phyloP scores from a whole-genome alignment of 1,284 basidiomycete genomes.

The Irpex sp. region DNA sequence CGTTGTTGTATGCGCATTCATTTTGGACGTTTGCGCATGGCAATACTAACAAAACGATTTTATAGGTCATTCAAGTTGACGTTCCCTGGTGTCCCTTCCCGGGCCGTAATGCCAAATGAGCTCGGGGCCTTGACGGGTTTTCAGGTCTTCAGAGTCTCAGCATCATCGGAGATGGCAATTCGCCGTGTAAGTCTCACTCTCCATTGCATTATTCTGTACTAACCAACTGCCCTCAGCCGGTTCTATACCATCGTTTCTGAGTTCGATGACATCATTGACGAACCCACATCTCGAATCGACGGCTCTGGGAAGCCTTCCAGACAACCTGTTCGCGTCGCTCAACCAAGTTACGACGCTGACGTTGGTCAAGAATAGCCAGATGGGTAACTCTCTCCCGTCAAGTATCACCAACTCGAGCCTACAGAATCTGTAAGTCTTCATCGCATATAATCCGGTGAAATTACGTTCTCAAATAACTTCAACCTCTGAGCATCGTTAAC shows the following conservation, averaged over 20 bases:
- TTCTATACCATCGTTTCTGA: constrained; percentile 45
- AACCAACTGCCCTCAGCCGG: constrained; percentile 41
- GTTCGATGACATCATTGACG: constrained; percentile 45
- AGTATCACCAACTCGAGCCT: constrained; percentile 44
- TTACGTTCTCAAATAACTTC: too few relatives aligned
- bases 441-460: not conserved
- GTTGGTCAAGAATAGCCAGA: constrained; percentile 52
- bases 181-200: constrained; percentile 43
- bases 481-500: constrained; percentile 40
- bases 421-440: constrained; percentile 47
- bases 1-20: constrained; percentile 48
- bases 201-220: not conserved
- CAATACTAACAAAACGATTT: not conserved
- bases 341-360: constrained; percentile 47
- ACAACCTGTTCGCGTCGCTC: constrained; percentile 42
- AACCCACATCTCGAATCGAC: constrained; percentile 57
- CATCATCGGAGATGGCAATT: constrained; percentile 49
- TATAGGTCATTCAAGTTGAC: constrained; percentile 51
- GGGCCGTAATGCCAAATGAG: constrained; percentile 49
- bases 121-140: constrained; percentile 48
- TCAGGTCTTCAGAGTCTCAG: constrained; percentile 46
- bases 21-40: not conserved
- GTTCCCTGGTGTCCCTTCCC: constrained; percentile 58
- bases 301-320: constrained; percentile 46
- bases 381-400: constrained; percentile 49